These are phyloP conservation scores for Kwoniella shandongensis DNA, from an alignment of 768 basidiomycete species.

Conservation along the genomic window DNA sequence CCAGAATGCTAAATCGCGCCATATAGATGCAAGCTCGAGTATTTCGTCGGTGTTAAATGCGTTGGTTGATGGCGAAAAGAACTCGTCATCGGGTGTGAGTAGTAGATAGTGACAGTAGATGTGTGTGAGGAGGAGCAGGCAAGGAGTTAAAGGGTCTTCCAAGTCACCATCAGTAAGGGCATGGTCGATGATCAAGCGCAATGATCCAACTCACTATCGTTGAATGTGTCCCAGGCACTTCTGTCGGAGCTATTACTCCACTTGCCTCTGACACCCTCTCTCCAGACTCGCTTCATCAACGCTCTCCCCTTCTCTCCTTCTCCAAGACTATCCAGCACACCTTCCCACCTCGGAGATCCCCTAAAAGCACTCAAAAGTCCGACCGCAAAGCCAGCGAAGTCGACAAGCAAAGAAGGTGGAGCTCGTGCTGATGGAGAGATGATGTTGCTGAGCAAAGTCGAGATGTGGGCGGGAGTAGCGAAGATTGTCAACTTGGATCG, in stretches of 20 bases:
- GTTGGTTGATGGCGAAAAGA: constrained; percentile 64
- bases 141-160: constrained; percentile 57
- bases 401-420: constrained; percentile 55
- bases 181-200: background rate
- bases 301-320: constrained; percentile 31
- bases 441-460: constrained; percentile 49
- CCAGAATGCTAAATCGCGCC: constrained; percentile 80
- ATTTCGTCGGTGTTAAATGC: constrained; percentile 82
- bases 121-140: constrained; percentile 74
- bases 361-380: constrained; percentile 61
- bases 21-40: constrained; percentile 67
- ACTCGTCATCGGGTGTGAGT: constrained; percentile 96
- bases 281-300: constrained; percentile 62
- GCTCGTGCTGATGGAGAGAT: constrained; percentile 50
- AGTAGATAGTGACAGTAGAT: constrained; percentile 79
- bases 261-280: constrained; percentile 57
- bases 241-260: constrained; percentile 25
- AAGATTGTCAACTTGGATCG: constrained; percentile 66
- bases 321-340: constrained; percentile 60
- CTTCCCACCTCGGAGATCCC: constrained; percentile 62
- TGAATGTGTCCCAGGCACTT: constrained; percentile 26
- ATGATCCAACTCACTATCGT: constrained; percentile 52
- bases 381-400: constrained; percentile 64
- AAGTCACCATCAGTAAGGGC: constrained; percentile 52
- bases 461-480: constrained; percentile 55